phyloP scores from a whole-genome alignment of 73 alveolate species.

The Breviolum minutum region DNA sequence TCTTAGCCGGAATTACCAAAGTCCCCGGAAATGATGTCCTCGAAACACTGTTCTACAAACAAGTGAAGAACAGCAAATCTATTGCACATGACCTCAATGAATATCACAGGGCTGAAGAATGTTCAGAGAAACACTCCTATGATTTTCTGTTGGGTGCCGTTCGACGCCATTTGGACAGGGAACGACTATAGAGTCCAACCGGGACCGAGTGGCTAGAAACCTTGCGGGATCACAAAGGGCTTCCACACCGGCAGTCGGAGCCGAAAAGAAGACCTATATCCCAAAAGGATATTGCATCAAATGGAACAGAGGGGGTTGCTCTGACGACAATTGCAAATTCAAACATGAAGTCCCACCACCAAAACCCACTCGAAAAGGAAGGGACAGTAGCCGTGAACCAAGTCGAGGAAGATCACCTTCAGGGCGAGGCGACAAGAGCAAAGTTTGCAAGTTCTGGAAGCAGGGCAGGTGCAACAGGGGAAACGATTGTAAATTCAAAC shows the following conservation, averaged over 20 bases:
- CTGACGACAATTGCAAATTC: neutral
- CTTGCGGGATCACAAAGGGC: neutral
- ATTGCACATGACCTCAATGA: neutral
- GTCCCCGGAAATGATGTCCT: neutral
- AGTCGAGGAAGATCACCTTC: neutral
- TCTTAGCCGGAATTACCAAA: neutral
- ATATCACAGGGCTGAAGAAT: neutral
- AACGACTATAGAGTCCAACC: neutral
- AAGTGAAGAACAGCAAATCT: neutral
- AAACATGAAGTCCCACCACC: too few species aligned
- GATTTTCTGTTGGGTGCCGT: too few species aligned
- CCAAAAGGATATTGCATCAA: too few species aligned
- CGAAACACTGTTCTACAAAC: neutral
- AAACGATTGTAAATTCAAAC: neutral
- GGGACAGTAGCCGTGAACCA: too few species aligned
- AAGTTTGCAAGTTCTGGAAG: conserved; percentile 20
- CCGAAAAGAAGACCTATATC: neutral
- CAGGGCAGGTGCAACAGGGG: conserved; percentile 9
- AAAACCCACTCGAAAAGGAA: neutral
- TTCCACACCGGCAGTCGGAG: neutral
- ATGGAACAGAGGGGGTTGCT: neutral
- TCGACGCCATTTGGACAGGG: neutral
- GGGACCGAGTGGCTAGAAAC: neutral
- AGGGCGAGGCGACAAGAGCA: neutral
- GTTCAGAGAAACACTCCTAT: neutral